Conservation (phyloP, 1,284 basidiomycete species). For the Fomes fomentarius region DNA sequence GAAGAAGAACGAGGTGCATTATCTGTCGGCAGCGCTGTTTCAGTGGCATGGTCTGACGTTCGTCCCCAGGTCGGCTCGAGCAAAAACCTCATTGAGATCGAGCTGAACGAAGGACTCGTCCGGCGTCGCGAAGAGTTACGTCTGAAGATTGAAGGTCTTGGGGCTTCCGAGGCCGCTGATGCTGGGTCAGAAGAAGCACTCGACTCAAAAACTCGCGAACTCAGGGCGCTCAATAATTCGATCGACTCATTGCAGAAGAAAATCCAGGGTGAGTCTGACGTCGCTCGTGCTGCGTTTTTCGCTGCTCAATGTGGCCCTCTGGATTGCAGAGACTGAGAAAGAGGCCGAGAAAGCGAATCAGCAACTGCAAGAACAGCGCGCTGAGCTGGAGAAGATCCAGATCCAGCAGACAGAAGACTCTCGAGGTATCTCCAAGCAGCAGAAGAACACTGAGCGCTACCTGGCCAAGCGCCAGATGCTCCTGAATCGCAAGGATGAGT, state of each 20-base stretch:
- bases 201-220: slow-evolving; percentile 69
- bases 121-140: slow-evolving; percentile 81
- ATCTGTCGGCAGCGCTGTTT: not conserved
- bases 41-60: not conserved
- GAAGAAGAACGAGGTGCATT: slow-evolving; percentile 71
- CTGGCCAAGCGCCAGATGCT: slow-evolving; percentile 91
- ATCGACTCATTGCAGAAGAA: slow-evolving; percentile 67
- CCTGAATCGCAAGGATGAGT: slow-evolving; percentile 85
- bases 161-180: slow-evolving; percentile 65
- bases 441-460: slow-evolving; percentile 95
- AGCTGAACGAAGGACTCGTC: slow-evolving; percentile 87
- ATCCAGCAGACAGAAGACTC: slow-evolving; percentile 85
- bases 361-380: slow-evolving; percentile 68
- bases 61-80: slow-evolving; percentile 68
- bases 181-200: slow-evolving; percentile 65
- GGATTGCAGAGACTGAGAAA: slow-evolving; percentile 61
- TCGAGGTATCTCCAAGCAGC: slow-evolving; percentile 84
- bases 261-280: slow-evolving; percentile 58
- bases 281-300: not conserved
- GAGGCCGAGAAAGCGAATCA: slow-evolving; percentile 69
- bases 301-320: not conserved
- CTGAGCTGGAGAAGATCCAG: slow-evolving; percentile 77
- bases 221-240: slow-evolving; percentile 64
- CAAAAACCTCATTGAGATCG: slow-evolving; percentile 88
- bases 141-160: slow-evolving; percentile 76